Base-by-base conservation (phyloP, 305 asterid genomes). In the Plantago coronopus region DNA sequence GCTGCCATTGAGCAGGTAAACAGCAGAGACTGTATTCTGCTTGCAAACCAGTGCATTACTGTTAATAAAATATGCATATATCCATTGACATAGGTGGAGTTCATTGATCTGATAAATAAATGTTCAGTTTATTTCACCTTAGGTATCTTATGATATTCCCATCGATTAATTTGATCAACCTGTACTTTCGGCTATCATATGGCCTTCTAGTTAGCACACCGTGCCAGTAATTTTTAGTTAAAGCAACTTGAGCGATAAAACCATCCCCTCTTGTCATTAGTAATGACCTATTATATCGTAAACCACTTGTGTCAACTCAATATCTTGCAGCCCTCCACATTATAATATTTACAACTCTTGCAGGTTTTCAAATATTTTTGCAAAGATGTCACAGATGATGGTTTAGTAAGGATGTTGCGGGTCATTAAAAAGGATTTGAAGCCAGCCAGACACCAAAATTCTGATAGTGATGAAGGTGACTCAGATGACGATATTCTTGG, bases 1-100 rank as follows among this genome's bases (percentile, higher is more conserved):
- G 81, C 96, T 46, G 81, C 99, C 50, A 84, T 94, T 71, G 99
- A 94, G 78, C 97, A 76, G 95, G 99, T 85, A 48, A 67, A 67
- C 72, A 59, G 63, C 57, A 37, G 62, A 61, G 9, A 63, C 42
- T 40, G 27, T 13, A 21, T n/a, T 27, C 46, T 38, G 29, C 42
- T 66, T 43, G 14, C 50, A 57, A 12, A 2, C 54, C 14, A 25
- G 31, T 62, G n/a, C 18, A 49, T 64, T 60, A 59, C 61, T 50
- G 62, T 51, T 62, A 13, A 22, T 45, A 20, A 23, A 64, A 58
- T 38, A 50, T 42, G 34, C 23, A 0, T 17, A 47, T 22, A 54
- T 27, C 34, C 38, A 3, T 31, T 4, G 9, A 31, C 5, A 31
- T 31, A 31, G 4, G 38, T 31, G 38, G 38, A 0, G 9, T 31